Evolutionary conservation across 345 rosid genomes (phyloP).

Genomic region (Syzygium aqueum): DNA sequence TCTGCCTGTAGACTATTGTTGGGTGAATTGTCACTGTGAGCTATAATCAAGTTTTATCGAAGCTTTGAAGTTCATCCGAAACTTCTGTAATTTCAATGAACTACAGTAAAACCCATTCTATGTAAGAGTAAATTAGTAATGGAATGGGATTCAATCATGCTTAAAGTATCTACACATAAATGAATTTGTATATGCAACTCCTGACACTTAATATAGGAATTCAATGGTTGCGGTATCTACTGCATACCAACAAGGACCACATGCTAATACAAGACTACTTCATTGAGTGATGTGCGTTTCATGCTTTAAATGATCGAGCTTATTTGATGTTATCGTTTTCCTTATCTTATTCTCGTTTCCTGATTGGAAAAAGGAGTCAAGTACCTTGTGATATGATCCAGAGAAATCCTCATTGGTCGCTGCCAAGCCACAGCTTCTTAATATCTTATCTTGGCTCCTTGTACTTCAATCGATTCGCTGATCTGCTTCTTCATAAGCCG

Average conservation of each 20-base stretch:
- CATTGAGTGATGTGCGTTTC: not conserved
- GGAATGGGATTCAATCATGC: not conserved
- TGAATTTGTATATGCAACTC: not conserved
- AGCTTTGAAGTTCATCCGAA: not conserved
- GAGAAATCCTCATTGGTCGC: conserved; percentile 20
- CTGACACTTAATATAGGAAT: not conserved
- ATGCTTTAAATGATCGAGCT: not conserved
- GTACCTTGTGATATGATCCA: conserved; percentile 21
- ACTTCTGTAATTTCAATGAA: not conserved
- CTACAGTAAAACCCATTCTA: not conserved
- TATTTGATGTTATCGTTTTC: not conserved
- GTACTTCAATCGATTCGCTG: conserved; percentile 16
- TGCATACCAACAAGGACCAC: not conserved
- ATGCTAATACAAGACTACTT: not conserved
- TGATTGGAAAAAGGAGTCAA: conserved; percentile 7
- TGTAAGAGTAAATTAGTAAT: not conserved
- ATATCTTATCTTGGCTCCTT: conserved; percentile 3
- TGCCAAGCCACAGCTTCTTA: not conserved
- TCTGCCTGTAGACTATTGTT: not conserved
- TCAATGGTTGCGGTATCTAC: not conserved
- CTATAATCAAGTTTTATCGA: not conserved
- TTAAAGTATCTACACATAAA: not conserved
- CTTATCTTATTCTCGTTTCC: not conserved
- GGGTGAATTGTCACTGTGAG: not conserved
- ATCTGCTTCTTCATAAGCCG: conserved; percentile 24